phyloP scores from a whole-genome alignment of 2,329 filamentous ascomycete species.

The Cercospora sojina region DNA sequence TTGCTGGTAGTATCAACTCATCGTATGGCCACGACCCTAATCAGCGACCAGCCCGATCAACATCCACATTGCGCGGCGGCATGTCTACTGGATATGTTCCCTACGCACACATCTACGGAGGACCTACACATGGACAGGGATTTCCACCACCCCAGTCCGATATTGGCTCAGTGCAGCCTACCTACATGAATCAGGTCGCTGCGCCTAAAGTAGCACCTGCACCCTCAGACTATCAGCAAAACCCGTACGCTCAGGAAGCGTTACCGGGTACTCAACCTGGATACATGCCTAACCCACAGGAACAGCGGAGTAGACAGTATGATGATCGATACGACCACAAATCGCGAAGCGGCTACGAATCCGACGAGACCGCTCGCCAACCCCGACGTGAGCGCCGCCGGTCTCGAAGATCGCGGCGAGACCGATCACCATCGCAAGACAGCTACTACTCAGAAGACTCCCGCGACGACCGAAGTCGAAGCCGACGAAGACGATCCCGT shows the following conservation, averaged over 20 bases:
- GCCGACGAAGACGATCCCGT: conserved; percentile 20
- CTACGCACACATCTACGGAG: conserved; percentile 39
- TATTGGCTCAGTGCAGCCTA: conserved; percentile 29
- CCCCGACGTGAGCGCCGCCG: conserved; percentile 11
- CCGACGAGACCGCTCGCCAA: conserved; percentile 17
- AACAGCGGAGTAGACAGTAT: conserved; percentile 13
- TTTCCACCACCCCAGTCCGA: conserved; percentile 27
- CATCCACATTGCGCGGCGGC: conserved; percentile 25
- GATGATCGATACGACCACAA: conserved; percentile 20
- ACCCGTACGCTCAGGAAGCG: conserved; percentile 32
- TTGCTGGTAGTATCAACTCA: conserved; percentile 12
- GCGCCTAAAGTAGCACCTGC: conserved; percentile 22
- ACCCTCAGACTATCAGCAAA: conserved; percentile 29
- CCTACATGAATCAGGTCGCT: conserved; percentile 27
- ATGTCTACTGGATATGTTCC: conserved; percentile 37
- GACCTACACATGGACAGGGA: conserved; percentile 18
- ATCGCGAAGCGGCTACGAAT: conserved; percentile 22
- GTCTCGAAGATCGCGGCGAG: conserved; percentile 10
- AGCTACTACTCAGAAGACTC: conserved; percentile 21
- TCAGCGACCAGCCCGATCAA: conserved; percentile 20
- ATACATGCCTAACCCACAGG: conserved; percentile 24
- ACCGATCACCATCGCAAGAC: conserved; percentile 18
- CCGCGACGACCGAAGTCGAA: conserved; percentile 22
- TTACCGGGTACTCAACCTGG: conserved; percentile 25
- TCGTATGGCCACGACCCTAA: conserved; percentile 11